Conservation (phyloP, 345 rosid genomes). For the Carallia brachiata region DNA sequence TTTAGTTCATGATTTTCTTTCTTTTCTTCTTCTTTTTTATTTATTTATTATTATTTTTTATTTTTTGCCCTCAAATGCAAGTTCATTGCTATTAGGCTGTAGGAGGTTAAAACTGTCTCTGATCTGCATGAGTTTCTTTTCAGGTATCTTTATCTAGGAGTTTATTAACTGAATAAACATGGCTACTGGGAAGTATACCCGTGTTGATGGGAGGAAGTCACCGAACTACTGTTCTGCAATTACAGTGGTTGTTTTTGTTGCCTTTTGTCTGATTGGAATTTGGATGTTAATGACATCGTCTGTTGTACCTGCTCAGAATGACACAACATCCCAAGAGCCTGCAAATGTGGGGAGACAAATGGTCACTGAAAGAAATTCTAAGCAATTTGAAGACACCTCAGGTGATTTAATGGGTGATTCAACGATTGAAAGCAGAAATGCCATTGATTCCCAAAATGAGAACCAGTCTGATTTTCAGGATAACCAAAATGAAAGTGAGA, state of each 20-base stretch:
- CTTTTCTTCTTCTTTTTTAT: no score
- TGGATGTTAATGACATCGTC: neutral
- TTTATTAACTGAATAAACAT: neutral
- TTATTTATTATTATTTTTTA: no score
- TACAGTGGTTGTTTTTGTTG: neutral
- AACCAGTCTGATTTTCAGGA: conserved; percentile 16
- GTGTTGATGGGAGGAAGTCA: conserved; percentile 13
- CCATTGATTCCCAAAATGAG: conserved; percentile 4
- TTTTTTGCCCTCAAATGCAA: no score
- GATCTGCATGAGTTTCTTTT: neutral
- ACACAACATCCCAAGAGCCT: neutral
- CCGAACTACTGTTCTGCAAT: neutral
- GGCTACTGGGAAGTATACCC: conserved; percentile 20
- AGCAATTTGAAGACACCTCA: conserved; percentile 3
- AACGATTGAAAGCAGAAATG: neutral
- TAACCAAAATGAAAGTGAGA: conserved; percentile 17
- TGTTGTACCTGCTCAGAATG: neutral
- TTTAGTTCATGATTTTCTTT: no score
- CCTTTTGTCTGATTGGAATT: neutral
- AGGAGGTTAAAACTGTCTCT: neutral
- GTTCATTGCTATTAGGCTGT: neutral
- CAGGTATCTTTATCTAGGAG: conserved; percentile 1
- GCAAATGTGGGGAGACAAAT: neutral
- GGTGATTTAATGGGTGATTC: neutral
- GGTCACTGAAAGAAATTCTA: neutral